A percentile compares a stretch with the other conserved stretches of the same genome.
phyloP scores from a whole-genome alignment of 2,329 filamentous ascomycete genomes.

The Sclerotinia trifoliorum region DNA sequence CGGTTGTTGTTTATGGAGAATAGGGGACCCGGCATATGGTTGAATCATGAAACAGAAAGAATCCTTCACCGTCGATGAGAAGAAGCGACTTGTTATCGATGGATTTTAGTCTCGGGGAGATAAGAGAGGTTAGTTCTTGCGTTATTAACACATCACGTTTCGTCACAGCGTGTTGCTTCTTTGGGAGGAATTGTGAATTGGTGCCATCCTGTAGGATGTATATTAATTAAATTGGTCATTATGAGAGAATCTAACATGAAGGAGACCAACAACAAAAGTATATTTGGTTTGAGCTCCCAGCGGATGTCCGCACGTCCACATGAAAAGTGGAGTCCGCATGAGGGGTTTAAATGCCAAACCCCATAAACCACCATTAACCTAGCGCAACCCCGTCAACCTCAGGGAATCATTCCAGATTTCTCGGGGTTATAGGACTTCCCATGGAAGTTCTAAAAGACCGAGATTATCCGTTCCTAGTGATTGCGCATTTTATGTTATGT shows the following conservation, averaged over 20 bases:
- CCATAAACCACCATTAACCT: too few species aligned
- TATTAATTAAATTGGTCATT: background rate
- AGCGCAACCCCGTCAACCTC: background rate
- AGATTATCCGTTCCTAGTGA: background rate
- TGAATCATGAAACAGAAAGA: constrained; percentile 60
- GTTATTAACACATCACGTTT: background rate
- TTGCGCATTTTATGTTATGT: background rate
- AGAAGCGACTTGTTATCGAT: constrained; percentile 55
- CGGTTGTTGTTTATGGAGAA: constrained; percentile 53
- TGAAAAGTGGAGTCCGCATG: background rate
- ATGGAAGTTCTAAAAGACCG: background rate
- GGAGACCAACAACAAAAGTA: too few species aligned
- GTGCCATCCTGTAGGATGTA: background rate
- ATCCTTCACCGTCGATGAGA: constrained; percentile 57
- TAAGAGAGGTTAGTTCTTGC: background rate
- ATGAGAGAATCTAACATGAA: background rate
- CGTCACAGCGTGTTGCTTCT: background rate
- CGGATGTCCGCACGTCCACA: background rate
- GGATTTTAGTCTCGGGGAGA: constrained; percentile 47
- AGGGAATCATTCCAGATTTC: background rate
- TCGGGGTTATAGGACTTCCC: background rate
- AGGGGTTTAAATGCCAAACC: background rate
- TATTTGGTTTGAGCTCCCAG: background rate
- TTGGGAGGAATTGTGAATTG: constrained; percentile 11
- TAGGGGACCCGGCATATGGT: constrained; percentile 50